Conservation (phyloP, 352 stramenopile genomes). For the Globisporangium orthogonon region DNA sequence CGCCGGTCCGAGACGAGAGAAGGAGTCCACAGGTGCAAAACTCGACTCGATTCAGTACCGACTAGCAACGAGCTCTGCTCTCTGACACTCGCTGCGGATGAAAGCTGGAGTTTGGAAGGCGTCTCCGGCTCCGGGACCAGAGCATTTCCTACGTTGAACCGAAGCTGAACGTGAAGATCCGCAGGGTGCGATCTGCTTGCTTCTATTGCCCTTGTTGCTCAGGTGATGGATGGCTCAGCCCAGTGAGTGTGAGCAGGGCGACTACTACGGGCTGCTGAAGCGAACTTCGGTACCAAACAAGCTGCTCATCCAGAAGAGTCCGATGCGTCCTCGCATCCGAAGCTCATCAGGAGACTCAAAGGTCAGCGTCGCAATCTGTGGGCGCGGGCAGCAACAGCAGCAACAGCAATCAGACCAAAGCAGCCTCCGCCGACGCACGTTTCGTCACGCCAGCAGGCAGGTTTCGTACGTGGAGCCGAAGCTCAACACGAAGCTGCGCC, state of each 20-base stretch:
- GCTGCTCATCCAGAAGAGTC: conserved; percentile 7
- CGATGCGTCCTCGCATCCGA: conserved; percentile 9
- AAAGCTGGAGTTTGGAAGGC: conserved; percentile 15
- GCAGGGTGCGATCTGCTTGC: conserved; percentile 20
- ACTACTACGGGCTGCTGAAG: conserved; percentile 60
- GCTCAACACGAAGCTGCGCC: conserved; percentile 73
- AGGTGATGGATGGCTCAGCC: not conserved
- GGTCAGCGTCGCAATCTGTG: conserved; percentile 13
- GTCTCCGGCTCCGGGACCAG: conserved; percentile 33
- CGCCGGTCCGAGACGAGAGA: conserved; percentile 1
- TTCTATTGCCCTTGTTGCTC: not conserved
- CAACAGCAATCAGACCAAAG: conserved; percentile 1
- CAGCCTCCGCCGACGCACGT: conserved; percentile 17
- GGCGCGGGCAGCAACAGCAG: conserved; percentile 1
- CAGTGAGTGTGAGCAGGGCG: conserved; percentile 25
- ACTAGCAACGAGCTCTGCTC: not conserved
- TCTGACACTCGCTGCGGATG: not conserved
- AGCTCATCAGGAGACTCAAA: conserved; percentile 10
- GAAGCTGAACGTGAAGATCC: conserved; percentile 58
- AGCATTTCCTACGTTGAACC: conserved; percentile 49
- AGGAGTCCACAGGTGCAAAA: conserved; percentile 6
- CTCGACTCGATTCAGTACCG: not conserved
- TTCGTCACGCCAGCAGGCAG: conserved; percentile 19
- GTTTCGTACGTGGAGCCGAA: conserved; percentile 70
- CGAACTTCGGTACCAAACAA: conserved; percentile 13